These are phyloP conservation scores for Xylaria grammica DNA, from an alignment of 495 filamentous ascomycete genomes.

Conservation along the genomic window DNA sequence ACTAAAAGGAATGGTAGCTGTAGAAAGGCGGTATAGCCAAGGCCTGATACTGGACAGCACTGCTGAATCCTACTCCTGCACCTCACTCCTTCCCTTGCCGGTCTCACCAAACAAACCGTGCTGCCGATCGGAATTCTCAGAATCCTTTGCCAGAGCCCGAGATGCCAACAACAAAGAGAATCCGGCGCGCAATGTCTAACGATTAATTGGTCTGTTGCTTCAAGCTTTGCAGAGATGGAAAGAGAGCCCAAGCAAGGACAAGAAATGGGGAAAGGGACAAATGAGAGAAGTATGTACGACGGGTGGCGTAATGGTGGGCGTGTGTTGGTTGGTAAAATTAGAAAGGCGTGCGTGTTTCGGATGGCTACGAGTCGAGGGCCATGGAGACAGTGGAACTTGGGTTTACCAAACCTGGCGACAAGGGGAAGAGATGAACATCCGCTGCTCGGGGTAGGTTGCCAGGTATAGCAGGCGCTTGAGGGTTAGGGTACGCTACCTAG, in stretches of 20 bases:
- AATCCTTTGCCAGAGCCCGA: conserved; percentile 6
- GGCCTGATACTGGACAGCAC: conserved; percentile 37
- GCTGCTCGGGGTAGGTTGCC: conserved; percentile 13
- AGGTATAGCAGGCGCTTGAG: conserved; percentile 12
- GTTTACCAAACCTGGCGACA: conserved; percentile 7
- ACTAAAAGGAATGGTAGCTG: conserved; percentile 15
- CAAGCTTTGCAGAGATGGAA: neutral
- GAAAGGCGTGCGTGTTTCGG: conserved; percentile 24
- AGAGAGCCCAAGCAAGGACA: neutral
- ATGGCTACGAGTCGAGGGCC: conserved; percentile 22
- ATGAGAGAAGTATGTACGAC: conserved; percentile 19
- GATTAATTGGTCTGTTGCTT: conserved; percentile 13
- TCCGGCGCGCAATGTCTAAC: neutral
- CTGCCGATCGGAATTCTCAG: conserved; percentile 9
- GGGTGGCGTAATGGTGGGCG: conserved; percentile 6
- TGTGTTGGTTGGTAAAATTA: conserved; percentile 19
- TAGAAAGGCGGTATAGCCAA: conserved; percentile 20
- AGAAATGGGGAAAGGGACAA: conserved; percentile 17
- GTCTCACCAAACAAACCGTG: conserved; percentile 24
- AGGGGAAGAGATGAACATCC: conserved; percentile 13
- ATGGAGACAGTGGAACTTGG: conserved; percentile 14
- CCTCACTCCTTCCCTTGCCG: conserved; percentile 27
- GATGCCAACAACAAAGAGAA: conserved; percentile 1
- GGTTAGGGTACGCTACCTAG: conserved; percentile 13
- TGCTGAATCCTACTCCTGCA: conserved; percentile 40